Percentiles rank a stretch among this genome's conserved stretches.
Evolutionary conservation across 129 eudicot species (phyloP).

Genomic region (Helianthus annuus): DNA sequence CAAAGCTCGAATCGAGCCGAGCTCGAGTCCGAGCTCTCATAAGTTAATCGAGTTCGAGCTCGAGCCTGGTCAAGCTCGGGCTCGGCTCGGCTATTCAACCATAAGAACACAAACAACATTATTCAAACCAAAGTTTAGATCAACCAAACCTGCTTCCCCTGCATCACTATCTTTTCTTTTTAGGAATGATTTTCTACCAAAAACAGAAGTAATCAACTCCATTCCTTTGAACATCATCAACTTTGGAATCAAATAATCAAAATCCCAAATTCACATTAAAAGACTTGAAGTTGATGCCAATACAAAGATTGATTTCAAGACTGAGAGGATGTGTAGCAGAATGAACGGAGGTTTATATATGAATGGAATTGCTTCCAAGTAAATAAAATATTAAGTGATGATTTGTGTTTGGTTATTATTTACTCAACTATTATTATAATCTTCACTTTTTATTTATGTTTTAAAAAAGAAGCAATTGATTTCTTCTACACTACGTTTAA

Average conservation of each 20-base stretch:
- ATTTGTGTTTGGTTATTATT: slow-evolving; percentile 16
- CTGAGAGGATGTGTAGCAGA: background rate
- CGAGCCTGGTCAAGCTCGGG: too few relatives aligned
- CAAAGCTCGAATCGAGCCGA: too few relatives aligned
- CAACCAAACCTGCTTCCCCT: slow-evolving; percentile 66
- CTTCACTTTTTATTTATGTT: background rate
- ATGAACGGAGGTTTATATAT: background rate
- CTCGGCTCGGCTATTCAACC: too few relatives aligned
- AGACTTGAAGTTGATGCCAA: background rate
- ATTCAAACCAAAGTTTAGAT: background rate
- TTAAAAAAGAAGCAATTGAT: background rate
- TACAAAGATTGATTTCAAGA: slow-evolving; percentile 1
- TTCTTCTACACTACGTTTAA: slow-evolving; percentile 30
- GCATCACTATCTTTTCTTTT: slow-evolving; percentile 83
- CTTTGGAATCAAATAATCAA: too few relatives aligned
- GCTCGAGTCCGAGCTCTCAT: too few relatives aligned
- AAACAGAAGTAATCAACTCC: slow-evolving; percentile 42
- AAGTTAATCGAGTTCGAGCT: too few relatives aligned
- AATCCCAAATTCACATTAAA: background rate
- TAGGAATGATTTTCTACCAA: slow-evolving; percentile 42
- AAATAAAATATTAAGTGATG: slow-evolving; percentile 2
- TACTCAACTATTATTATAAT: slow-evolving; percentile 36
- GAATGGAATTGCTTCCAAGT: slow-evolving; percentile 15
- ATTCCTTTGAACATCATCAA: slow-evolving; percentile 28
- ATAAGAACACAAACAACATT: background rate